These are phyloP conservation scores for Phytophthora melonis DNA, from an alignment of 352 stramenopile species.

Conservation along the genomic window DNA sequence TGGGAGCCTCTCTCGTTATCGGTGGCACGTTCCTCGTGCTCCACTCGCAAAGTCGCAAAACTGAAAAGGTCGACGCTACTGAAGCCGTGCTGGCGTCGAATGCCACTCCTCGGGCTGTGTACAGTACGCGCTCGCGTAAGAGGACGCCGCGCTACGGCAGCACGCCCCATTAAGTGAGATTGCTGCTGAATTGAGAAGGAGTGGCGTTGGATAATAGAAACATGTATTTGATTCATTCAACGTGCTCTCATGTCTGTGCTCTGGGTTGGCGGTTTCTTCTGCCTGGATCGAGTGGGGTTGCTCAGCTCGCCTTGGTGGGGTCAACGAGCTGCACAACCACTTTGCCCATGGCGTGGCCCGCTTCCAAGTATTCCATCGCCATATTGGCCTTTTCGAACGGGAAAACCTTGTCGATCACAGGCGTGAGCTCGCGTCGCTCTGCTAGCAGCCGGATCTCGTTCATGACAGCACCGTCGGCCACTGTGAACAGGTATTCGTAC, in stretches of 20 bases:
- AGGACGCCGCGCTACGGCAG: conserved; percentile 61
- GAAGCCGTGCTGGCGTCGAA: conserved; percentile 69
- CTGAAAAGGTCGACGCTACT: conserved; percentile 83
- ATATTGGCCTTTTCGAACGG: conserved; percentile 71
- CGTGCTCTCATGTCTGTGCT: neutral
- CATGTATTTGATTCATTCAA: conserved; percentile 8
- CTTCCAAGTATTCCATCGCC: conserved; percentile 73
- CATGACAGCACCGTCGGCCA: conserved; percentile 52
- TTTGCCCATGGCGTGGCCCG: conserved; percentile 68
- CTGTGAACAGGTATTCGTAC: conserved; percentile 68
- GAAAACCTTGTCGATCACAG: conserved; percentile 77
- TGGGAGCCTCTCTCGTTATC: conserved; percentile 80
- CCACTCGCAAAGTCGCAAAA: conserved; percentile 78
- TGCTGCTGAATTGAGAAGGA: neutral
- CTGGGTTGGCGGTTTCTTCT: neutral
- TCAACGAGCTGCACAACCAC: conserved; percentile 69
- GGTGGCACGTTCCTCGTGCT: conserved; percentile 84
- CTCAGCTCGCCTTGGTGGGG: conserved; percentile 21
- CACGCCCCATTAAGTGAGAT: conserved; percentile 30
- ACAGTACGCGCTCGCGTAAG: conserved; percentile 66
- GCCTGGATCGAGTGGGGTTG: neutral
- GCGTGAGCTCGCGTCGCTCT: conserved; percentile 52
- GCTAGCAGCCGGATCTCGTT: conserved; percentile 61
- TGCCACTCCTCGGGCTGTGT: conserved; percentile 68
- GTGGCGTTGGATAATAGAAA: conserved; percentile 23